These are phyloP conservation scores for Russula emetica DNA, from an alignment of 768 basidiomycete species.

Conservation along the genomic window DNA sequence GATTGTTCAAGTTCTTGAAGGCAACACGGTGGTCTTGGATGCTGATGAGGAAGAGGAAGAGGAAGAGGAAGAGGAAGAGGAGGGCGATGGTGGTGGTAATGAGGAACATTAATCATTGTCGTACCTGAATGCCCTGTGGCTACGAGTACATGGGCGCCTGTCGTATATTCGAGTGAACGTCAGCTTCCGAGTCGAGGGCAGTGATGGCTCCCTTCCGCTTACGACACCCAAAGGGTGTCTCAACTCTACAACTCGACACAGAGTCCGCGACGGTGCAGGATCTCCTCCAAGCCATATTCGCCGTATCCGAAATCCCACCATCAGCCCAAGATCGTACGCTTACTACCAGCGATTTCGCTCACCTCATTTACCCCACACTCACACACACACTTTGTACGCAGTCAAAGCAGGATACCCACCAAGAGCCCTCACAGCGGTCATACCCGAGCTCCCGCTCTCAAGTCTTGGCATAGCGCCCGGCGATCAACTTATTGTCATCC, in stretches of 20 bases:
- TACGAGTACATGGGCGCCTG: neutral
- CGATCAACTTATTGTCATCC: slow-evolving; percentile 82
- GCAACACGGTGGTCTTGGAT: neutral
- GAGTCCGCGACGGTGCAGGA: slow-evolving; percentile 62
- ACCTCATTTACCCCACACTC: neutral
- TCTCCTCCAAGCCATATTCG: slow-evolving; percentile 67
- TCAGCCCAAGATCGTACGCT: slow-evolving; percentile 73
- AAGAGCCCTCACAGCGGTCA: slow-evolving; percentile 52
- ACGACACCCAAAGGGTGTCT: slow-evolving; percentile 78
- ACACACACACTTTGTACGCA: slow-evolving; percentile 30
- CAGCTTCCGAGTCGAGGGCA: neutral
- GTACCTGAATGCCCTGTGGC: neutral
- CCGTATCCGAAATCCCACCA: slow-evolving; percentile 63
- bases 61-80: slow-evolving; percentile 26
- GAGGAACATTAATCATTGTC: neutral
- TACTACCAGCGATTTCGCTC: neutral
- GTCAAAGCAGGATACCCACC: slow-evolving; percentile 89
- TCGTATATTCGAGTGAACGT: neutral
- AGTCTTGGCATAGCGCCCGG: slow-evolving; percentile 73
- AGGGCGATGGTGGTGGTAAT: neutral
- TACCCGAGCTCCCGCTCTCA: slow-evolving; percentile 69
- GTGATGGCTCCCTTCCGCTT: slow-evolving; percentile 71
- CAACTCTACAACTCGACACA: slow-evolving; percentile 68
- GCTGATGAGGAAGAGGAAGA: slow-evolving; percentile 27
- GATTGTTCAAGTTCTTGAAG: slow-evolving; percentile 19